Percentiles rank a stretch among this genome's conserved stretches.
phyloP scores from a whole-genome alignment of 1,284 basidiomycete genomes.

The Puccinia coronata region DNA sequence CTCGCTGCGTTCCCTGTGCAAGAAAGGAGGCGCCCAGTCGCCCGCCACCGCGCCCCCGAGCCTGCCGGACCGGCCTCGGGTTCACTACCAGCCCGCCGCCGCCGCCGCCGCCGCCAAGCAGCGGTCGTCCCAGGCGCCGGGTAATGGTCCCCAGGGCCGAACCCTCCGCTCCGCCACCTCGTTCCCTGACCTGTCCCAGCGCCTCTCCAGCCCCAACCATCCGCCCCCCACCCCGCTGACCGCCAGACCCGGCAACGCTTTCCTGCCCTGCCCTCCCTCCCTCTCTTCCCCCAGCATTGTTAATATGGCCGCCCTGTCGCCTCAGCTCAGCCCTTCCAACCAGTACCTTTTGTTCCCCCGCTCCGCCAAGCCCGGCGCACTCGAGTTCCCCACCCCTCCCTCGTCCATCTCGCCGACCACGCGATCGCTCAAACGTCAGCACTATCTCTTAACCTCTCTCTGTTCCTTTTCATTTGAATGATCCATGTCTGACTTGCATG shows the following conservation, averaged over 20 bases:
- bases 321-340: not conserved
- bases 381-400: conserved; percentile 1
- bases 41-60: not conserved
- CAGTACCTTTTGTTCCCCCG: not conserved
- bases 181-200: conserved; percentile 6
- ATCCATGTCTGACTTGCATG: not conserved
- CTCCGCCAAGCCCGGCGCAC: not conserved
- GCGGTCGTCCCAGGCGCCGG: not conserved
- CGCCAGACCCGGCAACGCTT: not conserved
- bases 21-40: not conserved
- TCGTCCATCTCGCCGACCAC: conserved; percentile 18
- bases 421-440: not conserved
- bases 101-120: not conserved
- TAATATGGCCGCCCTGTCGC: too few relatives aligned
- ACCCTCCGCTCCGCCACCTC: not conserved
- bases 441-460: not conserved
- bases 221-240: not conserved
- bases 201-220: not conserved
- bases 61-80: not conserved
- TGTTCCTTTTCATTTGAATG: not conserved
- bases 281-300: not conserved
- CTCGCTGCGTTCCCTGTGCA: not conserved
- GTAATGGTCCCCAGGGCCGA: not conserved
- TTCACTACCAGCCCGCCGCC: not conserved
- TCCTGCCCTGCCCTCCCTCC: not conserved